Evolutionary conservation across 768 basidiomycete species (phyloP), one percentile per base, ranked within the genome.

Genomic region (Lactarius akahatsu): DNA sequence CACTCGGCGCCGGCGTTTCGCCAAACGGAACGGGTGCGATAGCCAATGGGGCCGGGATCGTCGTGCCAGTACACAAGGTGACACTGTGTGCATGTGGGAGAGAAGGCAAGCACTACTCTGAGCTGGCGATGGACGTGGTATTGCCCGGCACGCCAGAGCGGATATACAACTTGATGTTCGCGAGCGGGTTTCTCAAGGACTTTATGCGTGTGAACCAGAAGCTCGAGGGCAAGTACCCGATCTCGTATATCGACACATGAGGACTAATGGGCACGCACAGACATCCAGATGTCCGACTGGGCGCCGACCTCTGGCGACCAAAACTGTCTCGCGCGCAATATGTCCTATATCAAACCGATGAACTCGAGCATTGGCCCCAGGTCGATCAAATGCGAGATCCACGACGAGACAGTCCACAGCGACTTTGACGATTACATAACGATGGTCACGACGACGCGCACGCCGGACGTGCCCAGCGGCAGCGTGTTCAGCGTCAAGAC

Each of bases 261-360:
- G 32, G 1, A 43, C 30, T 61, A 16, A 66, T 56, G 28, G 13
- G 13, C 11, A 15, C 20, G 3, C 13, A 2, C 72, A 98, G 96
- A 98, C 70, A 85, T 99, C 62, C 95, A 99, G 76, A 92, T 94
- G 72, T 90, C 94, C 4, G 97, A 98, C 74, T 98, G 97, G 97
- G 79, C 84, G 20, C 95, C 96, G 0, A 79, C 80, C 4, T 72
- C 78, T 0, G 79, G 84, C 0, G 85, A 82, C 16, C 85, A 87
- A 40, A 85, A 87, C 63, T 83, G 93, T 47, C 85, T 97, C 11
- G 81, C 87, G 32, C 85, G 96, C 11, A 92, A 94, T 69, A 94
- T 96, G 87, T 93, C 93, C 32, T 99, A 98, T 77, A 96, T 98
- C 79, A 98, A 96, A 75, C 96, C 95, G 0, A 80, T 99, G 36